phyloP scores from a whole-genome alignment of 768 basidiomycete species.

The Russula olivacea region DNA sequence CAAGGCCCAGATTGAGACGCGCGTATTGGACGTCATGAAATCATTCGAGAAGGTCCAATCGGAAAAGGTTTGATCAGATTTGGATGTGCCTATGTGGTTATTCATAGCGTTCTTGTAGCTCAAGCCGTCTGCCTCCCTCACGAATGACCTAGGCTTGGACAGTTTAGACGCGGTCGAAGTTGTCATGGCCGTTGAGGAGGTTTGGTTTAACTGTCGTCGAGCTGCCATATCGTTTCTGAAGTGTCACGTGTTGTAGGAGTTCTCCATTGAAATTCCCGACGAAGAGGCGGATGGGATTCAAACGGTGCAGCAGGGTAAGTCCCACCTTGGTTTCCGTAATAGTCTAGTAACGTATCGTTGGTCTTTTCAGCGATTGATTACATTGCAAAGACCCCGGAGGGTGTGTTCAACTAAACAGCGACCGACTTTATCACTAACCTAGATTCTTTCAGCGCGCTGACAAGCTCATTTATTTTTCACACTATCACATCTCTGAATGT shows the following conservation, averaged over 20 bases:
- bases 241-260: slow-evolving; percentile 55
- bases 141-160: slow-evolving; percentile 84
- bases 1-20: slow-evolving; percentile 59
- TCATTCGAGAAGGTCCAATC: slow-evolving; percentile 85
- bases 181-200: slow-evolving; percentile 98
- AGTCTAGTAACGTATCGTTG: not conserved
- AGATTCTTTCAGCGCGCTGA: slow-evolving; percentile 13
- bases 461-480: slow-evolving; percentile 1
- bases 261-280: slow-evolving; percentile 96
- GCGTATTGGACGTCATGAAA: slow-evolving; percentile 79
- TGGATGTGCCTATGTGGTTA: not conserved
- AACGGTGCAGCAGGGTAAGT: slow-evolving; percentile 83
- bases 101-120: slow-evolving; percentile 43
- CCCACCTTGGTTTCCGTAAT: slow-evolving; percentile 21
- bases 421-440: not conserved
- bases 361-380: slow-evolving; percentile 78
- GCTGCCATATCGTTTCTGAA: slow-evolving; percentile 9
- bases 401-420: slow-evolving; percentile 33
- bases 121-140: slow-evolving; percentile 56
- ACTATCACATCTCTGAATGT: slow-evolving; percentile 1
- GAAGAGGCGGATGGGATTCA: slow-evolving; percentile 92
- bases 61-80: slow-evolving; percentile 47
- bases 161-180: slow-evolving; percentile 97
- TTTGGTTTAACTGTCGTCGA: slow-evolving; percentile 26
- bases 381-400: slow-evolving; percentile 88